These are phyloP conservation scores for Alnus glutinosa DNA, from an alignment of 306 rosid species.

Conservation along the genomic window DNA sequence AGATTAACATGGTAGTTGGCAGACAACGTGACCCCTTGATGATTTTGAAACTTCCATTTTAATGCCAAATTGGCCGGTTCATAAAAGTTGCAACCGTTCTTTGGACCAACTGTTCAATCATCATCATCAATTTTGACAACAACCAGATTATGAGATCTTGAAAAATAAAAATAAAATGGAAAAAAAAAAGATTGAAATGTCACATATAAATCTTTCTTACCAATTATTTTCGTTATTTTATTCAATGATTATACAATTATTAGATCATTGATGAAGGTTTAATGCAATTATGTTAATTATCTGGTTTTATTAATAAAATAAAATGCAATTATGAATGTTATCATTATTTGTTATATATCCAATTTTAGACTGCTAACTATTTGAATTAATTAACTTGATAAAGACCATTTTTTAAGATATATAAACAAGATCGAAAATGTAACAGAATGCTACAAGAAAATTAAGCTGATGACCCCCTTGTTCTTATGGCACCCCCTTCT, in stretches of 20 bases:
- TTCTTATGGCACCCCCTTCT: no score
- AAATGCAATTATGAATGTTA: no score
- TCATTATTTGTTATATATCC: no score
- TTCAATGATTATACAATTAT: background rate
- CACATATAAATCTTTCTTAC: background rate
- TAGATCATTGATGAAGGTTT: no score
- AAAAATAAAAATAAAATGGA: background rate
- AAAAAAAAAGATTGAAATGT: background rate
- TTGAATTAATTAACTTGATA: no score
- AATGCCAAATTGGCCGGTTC: background rate
- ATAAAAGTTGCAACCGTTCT: background rate
- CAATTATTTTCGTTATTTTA: background rate
- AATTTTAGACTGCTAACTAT: background rate
- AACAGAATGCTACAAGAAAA: no score
- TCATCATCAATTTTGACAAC: background rate
- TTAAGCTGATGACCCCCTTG: no score
- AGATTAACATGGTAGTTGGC: background rate
- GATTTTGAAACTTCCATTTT: background rate
- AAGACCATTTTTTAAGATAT: no score
- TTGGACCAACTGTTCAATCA: background rate
- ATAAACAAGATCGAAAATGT: no score
- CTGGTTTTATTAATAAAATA: no score
- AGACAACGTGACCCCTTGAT: background rate
- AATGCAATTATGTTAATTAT: no score
- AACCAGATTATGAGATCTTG: background rate